Conservation (phyloP, 441 rosid species). For the Euphorbia celastroides region DNA sequence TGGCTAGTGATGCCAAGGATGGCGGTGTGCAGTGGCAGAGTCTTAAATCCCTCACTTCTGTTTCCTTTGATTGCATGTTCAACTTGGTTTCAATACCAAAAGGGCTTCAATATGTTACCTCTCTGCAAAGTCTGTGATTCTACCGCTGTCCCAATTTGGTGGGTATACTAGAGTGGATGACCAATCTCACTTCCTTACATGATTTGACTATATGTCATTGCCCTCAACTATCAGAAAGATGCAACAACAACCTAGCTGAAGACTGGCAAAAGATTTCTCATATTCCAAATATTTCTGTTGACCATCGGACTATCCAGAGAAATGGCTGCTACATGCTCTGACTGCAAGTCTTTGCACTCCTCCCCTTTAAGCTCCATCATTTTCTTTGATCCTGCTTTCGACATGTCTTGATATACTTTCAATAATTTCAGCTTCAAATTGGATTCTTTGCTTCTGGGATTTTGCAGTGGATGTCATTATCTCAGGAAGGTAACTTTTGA, state of each 20-base stretch:
- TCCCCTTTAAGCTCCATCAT: background rate
- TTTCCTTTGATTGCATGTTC: background rate
- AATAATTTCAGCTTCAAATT: background rate
- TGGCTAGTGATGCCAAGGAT: background rate
- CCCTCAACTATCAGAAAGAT: background rate
- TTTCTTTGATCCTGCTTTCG: too few relatives aligned
- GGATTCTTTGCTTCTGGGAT: background rate
- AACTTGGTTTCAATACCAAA: background rate
- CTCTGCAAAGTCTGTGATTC: background rate
- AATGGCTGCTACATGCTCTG: background rate
- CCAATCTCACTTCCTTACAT: background rate
- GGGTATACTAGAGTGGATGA: background rate
- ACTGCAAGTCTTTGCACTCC: too few relatives aligned
- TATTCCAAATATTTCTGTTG: background rate
- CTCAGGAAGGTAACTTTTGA: background rate
- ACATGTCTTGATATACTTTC: too few relatives aligned
- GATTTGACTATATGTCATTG: background rate
- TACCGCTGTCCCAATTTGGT: background rate
- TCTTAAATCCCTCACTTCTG: background rate
- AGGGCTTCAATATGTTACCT: background rate
- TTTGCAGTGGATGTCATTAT: background rate
- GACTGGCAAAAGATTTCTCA: background rate
- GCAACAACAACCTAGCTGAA: background rate
- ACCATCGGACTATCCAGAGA: background rate
- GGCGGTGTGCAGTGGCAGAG: background rate